Conservation (phyloP, 2,329 filamentous ascomycete species). For the Fusarium sp. region DNA sequence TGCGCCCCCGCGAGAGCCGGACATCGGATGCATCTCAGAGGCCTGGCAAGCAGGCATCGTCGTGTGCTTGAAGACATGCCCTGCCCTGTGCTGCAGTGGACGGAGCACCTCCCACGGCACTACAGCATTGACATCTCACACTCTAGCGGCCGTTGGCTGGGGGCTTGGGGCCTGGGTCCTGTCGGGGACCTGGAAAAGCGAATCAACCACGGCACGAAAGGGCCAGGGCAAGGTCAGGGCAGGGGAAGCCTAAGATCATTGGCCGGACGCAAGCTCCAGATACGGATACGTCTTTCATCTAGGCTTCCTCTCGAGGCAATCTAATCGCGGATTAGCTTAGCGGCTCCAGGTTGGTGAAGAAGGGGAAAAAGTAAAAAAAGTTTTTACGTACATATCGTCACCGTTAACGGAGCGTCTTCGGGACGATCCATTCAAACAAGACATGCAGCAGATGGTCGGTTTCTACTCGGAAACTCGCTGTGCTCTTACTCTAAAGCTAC, state of each 20-base stretch:
- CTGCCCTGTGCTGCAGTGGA: constrained; percentile 15
- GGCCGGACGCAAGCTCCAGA: constrained; percentile 18
- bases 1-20: constrained; percentile 34
- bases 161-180: constrained; percentile 15
- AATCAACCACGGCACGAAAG: constrained; percentile 14
- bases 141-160: constrained; percentile 42
- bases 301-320: neutral
- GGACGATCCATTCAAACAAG: constrained; percentile 7
- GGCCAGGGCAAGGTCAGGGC: constrained; percentile 20
- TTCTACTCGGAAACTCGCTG: constrained; percentile 31
- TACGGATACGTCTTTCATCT: constrained; percentile 14
- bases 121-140: constrained; percentile 30
- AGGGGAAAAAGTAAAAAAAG: constrained; percentile 20
- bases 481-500: constrained; percentile 12
- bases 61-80: constrained; percentile 23
- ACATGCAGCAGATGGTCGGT: constrained; percentile 24
- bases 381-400: constrained; percentile 6
- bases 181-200: constrained; percentile 23
- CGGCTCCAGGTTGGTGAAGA: constrained; percentile 14
- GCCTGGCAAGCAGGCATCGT: constrained; percentile 36
- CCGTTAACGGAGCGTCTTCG: constrained; percentile 35
- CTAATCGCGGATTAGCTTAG: constrained; percentile 7
- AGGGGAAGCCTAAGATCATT: constrained; percentile 28
- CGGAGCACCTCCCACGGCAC: constrained; percentile 16
- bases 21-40: constrained; percentile 34